Base-by-base conservation (phyloP, 352 stramenopile genomes). In the Blastocystis sp. region DNA sequence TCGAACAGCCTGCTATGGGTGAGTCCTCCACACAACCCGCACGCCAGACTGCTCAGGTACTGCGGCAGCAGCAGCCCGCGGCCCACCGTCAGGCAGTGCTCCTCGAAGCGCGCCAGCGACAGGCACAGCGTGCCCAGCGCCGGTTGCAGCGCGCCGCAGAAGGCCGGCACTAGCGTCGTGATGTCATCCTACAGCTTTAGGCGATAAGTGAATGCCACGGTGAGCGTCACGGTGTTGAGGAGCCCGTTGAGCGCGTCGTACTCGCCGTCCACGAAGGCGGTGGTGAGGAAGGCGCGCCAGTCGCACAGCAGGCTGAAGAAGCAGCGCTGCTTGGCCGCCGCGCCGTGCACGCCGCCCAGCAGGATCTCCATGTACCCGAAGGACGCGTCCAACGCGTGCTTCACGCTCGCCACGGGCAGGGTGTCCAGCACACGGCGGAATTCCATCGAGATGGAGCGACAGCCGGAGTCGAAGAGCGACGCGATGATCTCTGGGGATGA, bases 351-450 rank as follows among this genome's bases (percentile, higher is more conserved):
- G 34, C 65, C 65, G 34, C 24, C 17, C 10, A 76, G 24, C 34
- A 76, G 38, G 43, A 76, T 76, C 43, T 76, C 65, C 65, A 76
- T 76, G 43, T 76, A 76, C 14, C 65, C 52, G 65, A 54, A 76
- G 9, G 65, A n/a, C 14, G 14, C 52, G 14, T 76, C 65, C 24
- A 76, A 1, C 1, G 65, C 24, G 14, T n/a, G 65, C 10, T 38
- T n/a, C 24, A 76, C 43, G 14, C 24, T 54, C 6, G 9, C n/a
- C 14, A 42, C 38, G 14, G 65, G 65, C 7, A 76, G 43, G 38
- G 24, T 0, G 14, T 9, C 14, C 43, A 76, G 43, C 43, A 14
- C 38, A n/a, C 10, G 7, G 9, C 14, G 24, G 65, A 76, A 38
- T 14, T 76, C 65, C 9, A 1, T n/a, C 24, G 65, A 76, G 43